Conservation (phyloP, 2,329 filamentous ascomycete species). For the Penicillium brasilianum region DNA sequence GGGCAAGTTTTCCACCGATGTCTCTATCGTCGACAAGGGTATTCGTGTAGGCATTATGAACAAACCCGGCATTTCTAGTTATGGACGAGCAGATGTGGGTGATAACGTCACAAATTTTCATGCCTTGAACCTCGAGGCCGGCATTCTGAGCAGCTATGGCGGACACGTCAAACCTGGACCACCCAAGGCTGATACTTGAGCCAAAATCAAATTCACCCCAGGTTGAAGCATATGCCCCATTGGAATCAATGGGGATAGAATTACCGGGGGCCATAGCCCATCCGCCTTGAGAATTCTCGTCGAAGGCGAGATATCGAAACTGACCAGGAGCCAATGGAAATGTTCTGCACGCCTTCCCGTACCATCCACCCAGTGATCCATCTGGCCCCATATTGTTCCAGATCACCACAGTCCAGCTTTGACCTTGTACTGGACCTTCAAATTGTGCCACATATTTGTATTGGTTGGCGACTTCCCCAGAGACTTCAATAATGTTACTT, state of each 20-base stretch:
- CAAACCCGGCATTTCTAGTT: background rate
- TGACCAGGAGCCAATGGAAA: background rate
- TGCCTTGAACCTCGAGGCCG: background rate
- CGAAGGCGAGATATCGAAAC: conserved; percentile 1
- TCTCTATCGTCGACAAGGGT: background rate
- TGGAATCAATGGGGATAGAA: background rate
- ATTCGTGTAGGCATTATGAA: conserved; percentile 1
- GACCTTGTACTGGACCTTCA: no score
- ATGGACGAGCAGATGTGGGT: background rate
- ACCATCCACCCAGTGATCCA: background rate
- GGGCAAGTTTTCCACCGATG: background rate
- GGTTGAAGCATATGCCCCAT: conserved; percentile 3
- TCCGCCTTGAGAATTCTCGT: background rate
- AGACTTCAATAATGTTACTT: no score
- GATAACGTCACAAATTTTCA: background rate
- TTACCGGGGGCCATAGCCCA: background rate
- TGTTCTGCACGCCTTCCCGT: conserved; percentile 1
- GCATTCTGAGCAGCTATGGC: conserved; percentile 3
- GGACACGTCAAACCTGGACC: background rate
- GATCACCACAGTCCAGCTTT: no score
- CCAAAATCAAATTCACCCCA: conserved; percentile 4
- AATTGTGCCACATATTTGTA: no score
- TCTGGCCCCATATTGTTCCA: no score
- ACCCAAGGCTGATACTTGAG: background rate
- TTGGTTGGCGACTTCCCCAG: no score